Percentiles rank a stretch among this genome's conserved stretches.
Conservation (phyloP, 805 yeast species). For the Wickerhamiella spandovensis region DNA sequence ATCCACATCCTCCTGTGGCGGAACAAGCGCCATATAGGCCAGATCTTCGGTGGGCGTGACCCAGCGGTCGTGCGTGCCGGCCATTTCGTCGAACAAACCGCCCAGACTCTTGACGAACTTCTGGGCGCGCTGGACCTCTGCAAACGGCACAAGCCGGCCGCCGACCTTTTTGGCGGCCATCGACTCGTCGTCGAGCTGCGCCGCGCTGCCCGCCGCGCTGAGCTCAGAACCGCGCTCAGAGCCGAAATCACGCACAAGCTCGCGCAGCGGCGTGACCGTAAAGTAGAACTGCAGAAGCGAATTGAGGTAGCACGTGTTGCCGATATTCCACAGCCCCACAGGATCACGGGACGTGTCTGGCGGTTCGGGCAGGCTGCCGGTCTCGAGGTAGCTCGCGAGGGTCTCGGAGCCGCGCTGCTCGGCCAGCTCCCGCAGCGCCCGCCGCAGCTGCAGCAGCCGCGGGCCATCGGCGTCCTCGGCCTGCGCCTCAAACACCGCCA, state of each 20-base stretch:
- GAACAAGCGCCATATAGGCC: constrained; percentile 68
- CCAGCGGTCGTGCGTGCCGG: constrained; percentile 44
- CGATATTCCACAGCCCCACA: constrained; percentile 84
- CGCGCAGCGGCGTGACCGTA: constrained; percentile 68
- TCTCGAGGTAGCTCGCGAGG: constrained; percentile 40
- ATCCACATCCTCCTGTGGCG: constrained; percentile 22
- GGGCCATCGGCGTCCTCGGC: constrained; percentile 32
- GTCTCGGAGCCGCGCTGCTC: constrained; percentile 39
- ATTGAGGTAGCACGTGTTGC: constrained; percentile 79
- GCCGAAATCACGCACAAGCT: constrained; percentile 17
- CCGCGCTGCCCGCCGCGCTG: neutral
- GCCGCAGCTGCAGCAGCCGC: constrained; percentile 45
- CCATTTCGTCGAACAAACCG: constrained; percentile 56
- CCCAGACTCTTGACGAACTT: constrained; percentile 68
- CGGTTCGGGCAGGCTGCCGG: constrained; percentile 33
- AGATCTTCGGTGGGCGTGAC: constrained; percentile 73
- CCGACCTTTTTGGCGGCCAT: constrained; percentile 55
- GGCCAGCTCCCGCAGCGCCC: constrained; percentile 45
- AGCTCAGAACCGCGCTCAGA: no score
- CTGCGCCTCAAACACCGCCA: constrained; percentile 60
- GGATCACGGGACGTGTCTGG: constrained; percentile 36
- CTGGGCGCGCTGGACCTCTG: constrained; percentile 67
- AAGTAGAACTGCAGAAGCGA: constrained; percentile 85
- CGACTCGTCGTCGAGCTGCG: neutral
- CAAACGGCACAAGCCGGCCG: constrained; percentile 66